Evolutionary conservation across 306 rosid species (phyloP).

Genomic region (Lithocarpus polystachyus): DNA sequence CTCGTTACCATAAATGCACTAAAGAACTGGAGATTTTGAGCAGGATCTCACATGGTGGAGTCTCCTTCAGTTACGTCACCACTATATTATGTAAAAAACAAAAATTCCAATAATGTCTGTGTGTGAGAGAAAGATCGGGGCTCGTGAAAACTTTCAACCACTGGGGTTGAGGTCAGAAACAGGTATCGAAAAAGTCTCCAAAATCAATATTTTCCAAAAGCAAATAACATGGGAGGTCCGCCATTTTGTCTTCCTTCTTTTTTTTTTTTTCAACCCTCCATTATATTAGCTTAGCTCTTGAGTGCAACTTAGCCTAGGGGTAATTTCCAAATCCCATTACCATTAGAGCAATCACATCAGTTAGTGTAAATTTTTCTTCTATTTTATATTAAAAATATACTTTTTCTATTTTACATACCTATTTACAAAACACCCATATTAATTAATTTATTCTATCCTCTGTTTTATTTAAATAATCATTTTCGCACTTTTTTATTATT

Average conservation of each 20-base stretch:
- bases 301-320: slow-evolving; percentile 25
- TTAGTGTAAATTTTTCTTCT: too few species aligned
- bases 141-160: slow-evolving; percentile 14
- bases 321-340: slow-evolving; percentile 1
- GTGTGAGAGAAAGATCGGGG: slow-evolving; percentile 10
- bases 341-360: too few species aligned
- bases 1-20: slow-evolving; percentile 26
- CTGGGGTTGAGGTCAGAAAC: slow-evolving; percentile 25
- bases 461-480: too few species aligned
- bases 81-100: not conserved
- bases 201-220: slow-evolving; percentile 27
- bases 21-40: slow-evolving; percentile 25
- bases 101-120: slow-evolving; percentile 25
- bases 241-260: slow-evolving; percentile 10
- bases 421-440: too few species aligned
- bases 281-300: slow-evolving; percentile 8
- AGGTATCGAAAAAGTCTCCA: slow-evolving; percentile 24
- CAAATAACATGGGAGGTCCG: slow-evolving; percentile 5
- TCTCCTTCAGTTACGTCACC: slow-evolving; percentile 31
- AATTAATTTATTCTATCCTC: too few species aligned
- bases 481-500: too few species aligned
- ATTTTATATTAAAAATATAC: too few species aligned
- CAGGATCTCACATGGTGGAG: slow-evolving; percentile 48
- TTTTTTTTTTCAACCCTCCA: not conserved
- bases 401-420: too few species aligned